phyloP scores from a whole-genome alignment of 2,329 filamentous ascomycete species.

The Clonostachys rhizophaga region DNA sequence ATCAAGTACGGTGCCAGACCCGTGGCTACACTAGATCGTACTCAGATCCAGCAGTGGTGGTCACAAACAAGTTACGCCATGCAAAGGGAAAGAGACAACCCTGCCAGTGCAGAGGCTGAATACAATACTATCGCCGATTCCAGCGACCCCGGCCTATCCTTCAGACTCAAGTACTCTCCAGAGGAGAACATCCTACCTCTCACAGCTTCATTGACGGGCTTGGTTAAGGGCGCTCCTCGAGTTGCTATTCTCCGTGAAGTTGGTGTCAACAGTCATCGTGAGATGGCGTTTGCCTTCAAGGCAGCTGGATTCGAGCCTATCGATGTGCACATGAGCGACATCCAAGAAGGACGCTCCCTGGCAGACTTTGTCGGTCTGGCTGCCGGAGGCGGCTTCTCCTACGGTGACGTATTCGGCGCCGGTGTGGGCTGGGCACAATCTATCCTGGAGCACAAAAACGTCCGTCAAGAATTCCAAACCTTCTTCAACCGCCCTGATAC shows the following conservation, averaged over 20 bases:
- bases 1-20: constrained; percentile 67
- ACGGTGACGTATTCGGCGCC: constrained; percentile 81
- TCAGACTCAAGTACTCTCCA: constrained; percentile 76
- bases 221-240: constrained; percentile 58
- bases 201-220: constrained; percentile 36
- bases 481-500: constrained; percentile 90
- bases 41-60: constrained; percentile 83
- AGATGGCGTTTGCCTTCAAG: constrained; percentile 96
- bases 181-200: constrained; percentile 68
- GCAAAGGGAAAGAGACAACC: constrained; percentile 87
- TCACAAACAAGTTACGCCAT: constrained; percentile 83
- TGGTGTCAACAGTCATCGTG: constrained; percentile 92
- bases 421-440: constrained; percentile 95
- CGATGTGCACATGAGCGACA: constrained; percentile 96
- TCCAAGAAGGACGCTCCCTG: constrained; percentile 75
- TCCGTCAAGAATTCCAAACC: constrained; percentile 69
- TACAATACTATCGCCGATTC: constrained; percentile 71
- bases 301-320: constrained; percentile 86
- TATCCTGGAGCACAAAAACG: constrained; percentile 77
- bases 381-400: constrained; percentile 95
- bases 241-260: constrained; percentile 95
- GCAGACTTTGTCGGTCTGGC: constrained; percentile 82
- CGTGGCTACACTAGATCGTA: constrained; percentile 65
- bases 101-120: constrained; percentile 79
- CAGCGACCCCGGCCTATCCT: constrained; percentile 76